A percentile compares a stretch with the other conserved stretches of the same genome.
Evolutionary conservation across 495 filamentous ascomycete species (phyloP).

Genomic region (Tetracladium marchalianum): DNA sequence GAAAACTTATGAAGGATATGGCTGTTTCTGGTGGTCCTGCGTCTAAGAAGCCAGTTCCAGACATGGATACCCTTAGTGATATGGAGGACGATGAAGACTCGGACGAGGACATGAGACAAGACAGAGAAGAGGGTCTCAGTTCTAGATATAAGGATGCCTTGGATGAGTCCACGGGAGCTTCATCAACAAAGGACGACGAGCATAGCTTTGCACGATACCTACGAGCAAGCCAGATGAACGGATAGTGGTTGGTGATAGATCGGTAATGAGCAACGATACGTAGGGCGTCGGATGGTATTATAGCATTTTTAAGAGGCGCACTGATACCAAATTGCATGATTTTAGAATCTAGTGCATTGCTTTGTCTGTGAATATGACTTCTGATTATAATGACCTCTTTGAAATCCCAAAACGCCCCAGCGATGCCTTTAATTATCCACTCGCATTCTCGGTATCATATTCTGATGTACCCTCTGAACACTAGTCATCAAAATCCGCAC

Average conservation of each 20-base stretch:
- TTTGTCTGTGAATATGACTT: not conserved
- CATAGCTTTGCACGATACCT: slow-evolving; percentile 24
- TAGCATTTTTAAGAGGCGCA: slow-evolving; percentile 14
- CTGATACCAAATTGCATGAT: slow-evolving; percentile 32
- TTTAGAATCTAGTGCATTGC: not conserved
- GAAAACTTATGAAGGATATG: slow-evolving; percentile 93
- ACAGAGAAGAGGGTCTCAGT: slow-evolving; percentile 47
- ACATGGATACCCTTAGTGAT: slow-evolving; percentile 46
- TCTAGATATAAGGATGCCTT: slow-evolving; percentile 50
- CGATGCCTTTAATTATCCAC: slow-evolving; percentile 11
- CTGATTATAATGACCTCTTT: not conserved
- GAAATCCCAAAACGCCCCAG: slow-evolving; percentile 3
- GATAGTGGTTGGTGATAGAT: slow-evolving; percentile 4
- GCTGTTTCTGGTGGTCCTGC: slow-evolving; percentile 46
- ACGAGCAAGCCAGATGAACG: slow-evolving; percentile 20
- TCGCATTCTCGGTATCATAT: slow-evolving; percentile 1
- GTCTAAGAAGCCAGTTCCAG: slow-evolving; percentile 23
- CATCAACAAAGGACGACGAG: slow-evolving; percentile 12
- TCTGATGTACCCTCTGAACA: not conserved
- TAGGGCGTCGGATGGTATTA: slow-evolving; percentile 16
- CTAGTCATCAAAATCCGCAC: not conserved
- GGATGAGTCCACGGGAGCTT: slow-evolving; percentile 31
- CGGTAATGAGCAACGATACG: not conserved
- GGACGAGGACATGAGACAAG: slow-evolving; percentile 32
- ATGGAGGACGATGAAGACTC: slow-evolving; percentile 45